Conservation (phyloP, 495 filamentous ascomycete genomes). For the Parmelia sp. region DNA sequence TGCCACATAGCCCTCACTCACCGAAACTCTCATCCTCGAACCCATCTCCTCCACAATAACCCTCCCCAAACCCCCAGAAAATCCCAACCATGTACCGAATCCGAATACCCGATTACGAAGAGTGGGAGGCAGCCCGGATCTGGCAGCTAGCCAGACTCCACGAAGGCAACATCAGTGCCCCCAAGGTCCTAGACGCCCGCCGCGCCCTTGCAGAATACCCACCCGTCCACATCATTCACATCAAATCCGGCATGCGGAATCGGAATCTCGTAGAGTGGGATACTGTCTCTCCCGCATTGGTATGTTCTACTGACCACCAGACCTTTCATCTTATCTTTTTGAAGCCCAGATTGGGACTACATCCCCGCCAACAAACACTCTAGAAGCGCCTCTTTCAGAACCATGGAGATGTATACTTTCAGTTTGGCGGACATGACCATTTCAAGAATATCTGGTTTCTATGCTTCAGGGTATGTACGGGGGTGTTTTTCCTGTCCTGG, state of each 20-base stretch:
- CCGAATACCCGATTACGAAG: background rate
- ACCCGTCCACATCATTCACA: background rate
- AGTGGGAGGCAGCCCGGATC: background rate
- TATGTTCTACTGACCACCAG: background rate
- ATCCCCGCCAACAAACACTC: no score
- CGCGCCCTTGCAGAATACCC: background rate
- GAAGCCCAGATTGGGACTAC: no score
- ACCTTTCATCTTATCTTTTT: background rate
- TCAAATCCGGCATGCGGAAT: background rate
- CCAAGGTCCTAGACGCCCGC: background rate
- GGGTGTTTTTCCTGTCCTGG: background rate
- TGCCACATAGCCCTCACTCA: background rate
- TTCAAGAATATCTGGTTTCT: background rate
- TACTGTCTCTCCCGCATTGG: background rate
- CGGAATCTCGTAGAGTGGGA: background rate
- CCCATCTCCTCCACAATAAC: background rate
- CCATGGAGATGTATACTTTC: background rate
- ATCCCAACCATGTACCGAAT: background rate
- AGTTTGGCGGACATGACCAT: background rate
- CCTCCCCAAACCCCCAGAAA: background rate
- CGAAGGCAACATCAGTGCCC: background rate
- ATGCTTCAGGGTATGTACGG: background rate
- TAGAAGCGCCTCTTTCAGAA: background rate
- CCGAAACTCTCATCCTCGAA: background rate
- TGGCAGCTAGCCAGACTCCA: background rate